Conservation (phyloP, 2,329 filamentous ascomycete species). For the Xylaria sp. region DNA sequence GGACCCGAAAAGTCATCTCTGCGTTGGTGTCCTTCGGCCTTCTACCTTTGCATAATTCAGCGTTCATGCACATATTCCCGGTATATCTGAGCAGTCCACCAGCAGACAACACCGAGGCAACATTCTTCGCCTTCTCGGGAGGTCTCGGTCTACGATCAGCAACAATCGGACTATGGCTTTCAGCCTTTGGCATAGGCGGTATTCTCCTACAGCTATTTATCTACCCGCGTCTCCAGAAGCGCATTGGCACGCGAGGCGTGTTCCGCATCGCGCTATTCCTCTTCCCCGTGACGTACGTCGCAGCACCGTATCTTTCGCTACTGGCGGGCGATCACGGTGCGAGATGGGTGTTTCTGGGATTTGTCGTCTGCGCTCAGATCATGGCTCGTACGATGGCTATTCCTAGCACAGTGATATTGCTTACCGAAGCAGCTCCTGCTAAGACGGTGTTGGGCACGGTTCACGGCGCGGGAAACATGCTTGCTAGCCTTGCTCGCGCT, state of each 20-base stretch:
- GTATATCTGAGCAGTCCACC: constrained; percentile 68
- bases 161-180: constrained; percentile 56
- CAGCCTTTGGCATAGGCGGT: constrained; percentile 68
- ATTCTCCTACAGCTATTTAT: constrained; percentile 69
- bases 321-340: constrained; percentile 54
- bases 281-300: constrained; percentile 67
- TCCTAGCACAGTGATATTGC: constrained; percentile 53
- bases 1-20: constrained; percentile 49
- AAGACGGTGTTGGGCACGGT: constrained; percentile 52
- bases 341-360: constrained; percentile 65
- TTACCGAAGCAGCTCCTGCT: constrained; percentile 52
- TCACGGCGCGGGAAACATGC: constrained; percentile 49
- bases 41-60: constrained; percentile 70
- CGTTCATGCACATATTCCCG: constrained; percentile 71
- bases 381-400: constrained; percentile 67
- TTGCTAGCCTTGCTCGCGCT: constrained; percentile 45
- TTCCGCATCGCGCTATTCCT: constrained; percentile 67
- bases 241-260: constrained; percentile 67
- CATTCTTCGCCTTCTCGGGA: constrained; percentile 63
- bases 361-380: constrained; percentile 68
- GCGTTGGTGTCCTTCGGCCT: constrained; percentile 54
- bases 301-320: constrained; percentile 69
- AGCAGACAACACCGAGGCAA: constrained; percentile 52
- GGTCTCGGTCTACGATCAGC: constrained; percentile 63
- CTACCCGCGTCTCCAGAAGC: constrained; percentile 67